phyloP scores from a whole-genome alignment of 305 asterid species.

The Striga hermonthica region DNA sequence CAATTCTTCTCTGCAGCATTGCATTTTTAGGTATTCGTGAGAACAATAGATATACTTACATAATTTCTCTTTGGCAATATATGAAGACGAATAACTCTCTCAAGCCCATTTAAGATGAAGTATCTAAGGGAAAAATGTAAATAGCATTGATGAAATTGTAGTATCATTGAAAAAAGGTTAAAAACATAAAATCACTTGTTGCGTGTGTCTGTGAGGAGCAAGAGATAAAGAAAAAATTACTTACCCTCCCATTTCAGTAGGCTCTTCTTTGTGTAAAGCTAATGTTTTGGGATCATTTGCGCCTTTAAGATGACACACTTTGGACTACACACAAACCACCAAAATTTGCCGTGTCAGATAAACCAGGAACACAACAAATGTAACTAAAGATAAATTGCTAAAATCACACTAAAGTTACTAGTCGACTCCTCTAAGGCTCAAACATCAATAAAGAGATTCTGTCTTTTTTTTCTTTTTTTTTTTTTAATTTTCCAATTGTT shows the following conservation, averaged over 20 bases:
- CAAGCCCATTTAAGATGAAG: conserved; percentile 93
- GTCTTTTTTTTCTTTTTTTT: neutral
- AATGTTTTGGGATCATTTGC: conserved; percentile 53
- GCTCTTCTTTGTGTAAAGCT: conserved; percentile 67
- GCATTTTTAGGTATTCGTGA: conserved; percentile 16
- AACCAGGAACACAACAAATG: conserved; percentile 11
- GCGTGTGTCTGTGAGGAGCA: neutral
- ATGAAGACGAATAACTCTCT: conserved; percentile 79
- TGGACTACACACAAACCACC: conserved; percentile 58
- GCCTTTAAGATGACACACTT: conserved; percentile 61
- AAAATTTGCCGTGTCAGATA: conserved; percentile 24
- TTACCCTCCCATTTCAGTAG: conserved; percentile 99
- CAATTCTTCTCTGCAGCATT: conserved; percentile 4
- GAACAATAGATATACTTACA: conserved; percentile 47
- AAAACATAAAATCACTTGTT: conserved; percentile 14
- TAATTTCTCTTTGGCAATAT: conserved; percentile 85
- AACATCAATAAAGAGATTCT: conserved; percentile 6
- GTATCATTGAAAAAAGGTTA: conserved; percentile 3
- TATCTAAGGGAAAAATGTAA: conserved; percentile 46
- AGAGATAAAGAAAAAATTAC: conserved; percentile 31
- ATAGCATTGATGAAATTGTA: conserved; percentile 14
- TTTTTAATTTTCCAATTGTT: neutral
- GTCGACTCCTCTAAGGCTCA: conserved; percentile 17
- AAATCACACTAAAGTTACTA: conserved; percentile 9
- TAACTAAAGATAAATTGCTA: conserved; percentile 3